A percentile compares a stretch with the other conserved stretches of the same genome.
phyloP scores from a whole-genome alignment of 139 green algal genomes.

The Astrephomene gubernaculifera region DNA sequence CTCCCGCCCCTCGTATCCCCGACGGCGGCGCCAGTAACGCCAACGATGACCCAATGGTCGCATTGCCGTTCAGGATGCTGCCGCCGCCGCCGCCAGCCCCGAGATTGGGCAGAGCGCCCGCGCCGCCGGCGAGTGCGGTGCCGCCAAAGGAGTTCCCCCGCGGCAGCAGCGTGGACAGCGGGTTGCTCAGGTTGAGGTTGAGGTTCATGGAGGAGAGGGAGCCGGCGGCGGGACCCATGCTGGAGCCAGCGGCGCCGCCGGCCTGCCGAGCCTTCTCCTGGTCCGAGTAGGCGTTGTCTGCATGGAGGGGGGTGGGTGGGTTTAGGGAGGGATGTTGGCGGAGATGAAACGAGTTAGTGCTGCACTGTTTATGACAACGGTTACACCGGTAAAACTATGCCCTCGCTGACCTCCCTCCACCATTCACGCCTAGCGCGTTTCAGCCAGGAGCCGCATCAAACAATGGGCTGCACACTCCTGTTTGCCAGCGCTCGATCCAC shows the following conservation, averaged over 20 bases:
- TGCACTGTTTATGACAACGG: too few relatives aligned
- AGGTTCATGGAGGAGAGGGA: constrained; percentile 30
- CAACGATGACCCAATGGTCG: background rate
- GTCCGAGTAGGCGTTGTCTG: constrained; percentile 18
- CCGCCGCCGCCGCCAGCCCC: background rate
- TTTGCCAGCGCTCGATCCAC: too few relatives aligned
- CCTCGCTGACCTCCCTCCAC: too few relatives aligned
- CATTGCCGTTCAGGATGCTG: background rate
- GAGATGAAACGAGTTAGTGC: too few relatives aligned
- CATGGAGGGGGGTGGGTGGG: background rate
- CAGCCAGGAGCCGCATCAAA: too few relatives aligned
- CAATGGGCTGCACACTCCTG: too few relatives aligned
- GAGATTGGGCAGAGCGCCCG: constrained; percentile 3
- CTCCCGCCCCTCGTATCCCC: background rate
- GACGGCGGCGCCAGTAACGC: background rate
- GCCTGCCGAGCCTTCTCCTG: background rate
- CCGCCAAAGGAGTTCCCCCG: constrained; percentile 26
- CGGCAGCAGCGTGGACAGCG: constrained; percentile 22
- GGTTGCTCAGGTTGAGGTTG: constrained; percentile 20
- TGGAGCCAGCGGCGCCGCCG: background rate
- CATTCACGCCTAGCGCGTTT: too few relatives aligned
- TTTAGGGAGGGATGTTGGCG: too few relatives aligned
- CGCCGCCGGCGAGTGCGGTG: too few relatives aligned
- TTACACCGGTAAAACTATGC: too few relatives aligned
- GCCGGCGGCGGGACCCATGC: background rate